phyloP scores from a whole-genome alignment of 129 eudicot species.

The Pulicaria dysenterica region DNA sequence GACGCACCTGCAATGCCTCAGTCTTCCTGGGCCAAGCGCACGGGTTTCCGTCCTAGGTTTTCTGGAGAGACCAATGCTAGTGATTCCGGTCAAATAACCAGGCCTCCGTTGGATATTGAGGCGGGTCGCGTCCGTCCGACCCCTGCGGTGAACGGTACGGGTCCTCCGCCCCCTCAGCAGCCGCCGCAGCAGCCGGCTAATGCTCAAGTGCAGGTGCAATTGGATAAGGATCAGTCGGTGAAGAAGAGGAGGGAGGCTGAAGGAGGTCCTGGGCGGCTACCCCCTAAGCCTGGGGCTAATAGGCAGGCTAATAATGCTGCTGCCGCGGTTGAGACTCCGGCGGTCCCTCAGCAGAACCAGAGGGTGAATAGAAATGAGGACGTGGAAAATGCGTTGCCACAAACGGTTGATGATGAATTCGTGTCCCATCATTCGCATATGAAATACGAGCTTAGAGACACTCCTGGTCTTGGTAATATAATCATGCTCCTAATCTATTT shows the following conservation, averaged over 20 bases:
- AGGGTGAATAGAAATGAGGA: conserved; percentile 55
- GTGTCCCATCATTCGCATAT: conserved; percentile 69
- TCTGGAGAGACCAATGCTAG: conserved; percentile 89
- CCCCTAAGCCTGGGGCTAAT: conserved; percentile 34
- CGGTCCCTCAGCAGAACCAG: conserved; percentile 34
- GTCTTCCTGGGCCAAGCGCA: conserved; percentile 92
- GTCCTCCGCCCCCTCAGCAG: conserved; percentile 13
- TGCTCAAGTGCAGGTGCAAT: conserved; percentile 5
- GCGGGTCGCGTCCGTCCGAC: conserved; percentile 54
- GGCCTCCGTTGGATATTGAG: conserved; percentile 55
- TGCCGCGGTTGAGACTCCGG: conserved; percentile 32
- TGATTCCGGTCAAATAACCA: conserved; percentile 64
- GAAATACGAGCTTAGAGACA: conserved; percentile 97
- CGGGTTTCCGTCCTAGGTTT: conserved; percentile 94
- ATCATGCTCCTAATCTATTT: neutral
- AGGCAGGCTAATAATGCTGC: conserved; percentile 8
- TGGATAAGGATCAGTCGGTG: conserved; percentile 39
- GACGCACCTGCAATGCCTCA: conserved; percentile 74
- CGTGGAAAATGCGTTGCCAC: conserved; percentile 53
- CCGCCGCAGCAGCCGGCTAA: conserved; percentile 16
- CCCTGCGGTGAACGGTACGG: conserved; percentile 42
- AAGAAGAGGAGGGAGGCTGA: conserved; percentile 68
- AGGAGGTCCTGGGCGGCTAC: conserved; percentile 37
- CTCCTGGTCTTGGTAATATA: conserved; percentile 88
- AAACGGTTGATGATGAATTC: conserved; percentile 65